These are phyloP conservation scores for Fusarium musae DNA, from an alignment of 2,329 filamentous ascomycete species.

Conservation along the genomic window DNA sequence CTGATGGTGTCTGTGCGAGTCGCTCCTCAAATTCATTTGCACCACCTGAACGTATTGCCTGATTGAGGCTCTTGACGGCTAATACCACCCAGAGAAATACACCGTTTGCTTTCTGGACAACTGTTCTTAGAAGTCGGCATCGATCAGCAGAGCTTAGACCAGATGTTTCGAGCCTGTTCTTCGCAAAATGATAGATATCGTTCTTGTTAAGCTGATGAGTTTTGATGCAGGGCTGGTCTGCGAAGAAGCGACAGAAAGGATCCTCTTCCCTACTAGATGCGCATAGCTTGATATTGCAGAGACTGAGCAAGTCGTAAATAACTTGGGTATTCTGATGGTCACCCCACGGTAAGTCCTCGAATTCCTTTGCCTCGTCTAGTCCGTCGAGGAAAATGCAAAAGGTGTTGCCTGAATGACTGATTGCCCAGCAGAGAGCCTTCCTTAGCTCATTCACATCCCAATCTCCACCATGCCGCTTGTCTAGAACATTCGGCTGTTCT, in stretches of 20 bases:
- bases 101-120: rapidly evolving
- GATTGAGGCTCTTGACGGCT: neutral
- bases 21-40: neutral
- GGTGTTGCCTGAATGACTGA: rapidly evolving
- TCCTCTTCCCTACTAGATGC: neutral
- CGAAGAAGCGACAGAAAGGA: rapidly evolving
- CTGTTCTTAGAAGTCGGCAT: rapidly evolving
- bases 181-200: neutral
- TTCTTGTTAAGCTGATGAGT: rapidly evolving
- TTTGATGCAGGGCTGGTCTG: rapidly evolving
- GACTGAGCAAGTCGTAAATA: rapidly evolving
- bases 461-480: neutral
- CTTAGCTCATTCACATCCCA: rapidly evolving
- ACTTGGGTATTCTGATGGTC: rapidly evolving
- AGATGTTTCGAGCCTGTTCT: too few species aligned
- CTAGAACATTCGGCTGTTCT: rapidly evolving
- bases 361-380: rapidly evolving
- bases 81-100: neutral
- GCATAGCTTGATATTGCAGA: rapidly evolving
- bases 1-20: neutral
- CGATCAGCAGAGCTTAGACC: rapidly evolving
- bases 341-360: rapidly evolving
- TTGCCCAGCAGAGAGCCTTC: neutral
- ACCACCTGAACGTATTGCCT: neutral
- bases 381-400: neutral